Evolutionary conservation across 805 yeast species (phyloP), one percentile per base, ranked within the genome.

Genomic region (Hanseniaspora thailandica): DNA sequence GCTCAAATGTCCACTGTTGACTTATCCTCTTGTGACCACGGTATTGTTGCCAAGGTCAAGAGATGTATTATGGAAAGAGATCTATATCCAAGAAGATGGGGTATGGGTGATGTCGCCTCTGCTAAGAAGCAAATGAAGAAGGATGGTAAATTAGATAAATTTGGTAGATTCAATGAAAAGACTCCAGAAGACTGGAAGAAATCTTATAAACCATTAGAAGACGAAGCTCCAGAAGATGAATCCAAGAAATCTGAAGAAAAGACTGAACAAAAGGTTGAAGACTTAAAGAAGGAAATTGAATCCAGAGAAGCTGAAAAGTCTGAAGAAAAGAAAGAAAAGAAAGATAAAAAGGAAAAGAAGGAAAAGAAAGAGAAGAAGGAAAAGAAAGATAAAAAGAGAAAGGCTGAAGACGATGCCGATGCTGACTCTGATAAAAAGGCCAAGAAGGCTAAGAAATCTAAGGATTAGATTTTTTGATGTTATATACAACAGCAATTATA

Each of bases 1-100:
- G 97, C 97, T 56, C 97, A 90, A 74, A 93, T 93, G 98, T 84
- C 97, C 55, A 87, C 97, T 56, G 97, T 89, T 56, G 98, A 93
- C 68, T 77, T 93, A 63, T 89, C 96, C 57, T 73, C 93, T 31
- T 90, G 97, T 72, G 98, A 93, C 71, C 98, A 93, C 68, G 98
- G 98, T 65, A 88, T 89, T 57, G 98, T 90, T 65, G 96, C 98
- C 61, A 88, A 86, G 76, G 95, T 93, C 66, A 93, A 93, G 79
- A 86, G 98, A 76, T 90, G 97, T 76, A 93, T 93, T 64, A 93
- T 93, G 98, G 98, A 93, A 76, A 84, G 98, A 76, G 98, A 93
- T 70, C 80, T 95, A 50, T 93, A 93, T 71, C 98, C 98, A 73
- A 85, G 98, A 78, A 84, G 97, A 78, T 93, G 98, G 98, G 98